Evolutionary conservation across 495 filamentous ascomycete genomes (phyloP), one percentile per base, ranked within the genome.

Genomic region (Chaetomium tenue): DNA sequence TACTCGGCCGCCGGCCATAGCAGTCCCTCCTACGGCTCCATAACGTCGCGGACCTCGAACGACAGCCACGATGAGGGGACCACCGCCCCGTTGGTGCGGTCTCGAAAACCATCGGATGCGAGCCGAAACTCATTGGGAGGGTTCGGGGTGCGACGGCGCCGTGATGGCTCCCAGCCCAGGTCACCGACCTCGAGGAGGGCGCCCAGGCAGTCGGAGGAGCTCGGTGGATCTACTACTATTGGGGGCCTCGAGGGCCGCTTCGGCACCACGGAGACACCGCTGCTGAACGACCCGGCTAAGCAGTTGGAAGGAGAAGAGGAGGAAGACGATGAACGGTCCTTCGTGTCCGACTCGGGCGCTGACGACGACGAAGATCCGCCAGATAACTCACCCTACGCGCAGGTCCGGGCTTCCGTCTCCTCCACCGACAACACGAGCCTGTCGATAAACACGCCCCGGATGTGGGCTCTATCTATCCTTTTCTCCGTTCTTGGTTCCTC

Each of bases 371-470:
- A 83, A 11, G 81, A 87, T 60, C 83, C 83, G 28, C 75, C 79
- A 5, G 85, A 88, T 68, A 86, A 88, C 74, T 88, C 86, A 3
- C 84, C 84, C 33, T 87, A 91, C 74, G 70, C 88, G 11, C 86
- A 90, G 78, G 91, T 93, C 5, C 84, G 91, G 60, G 91, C 91
- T 28, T 90, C 88, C 0, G 90, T 93, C 11, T 80, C 87, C 9
- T 84, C 89, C 5, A 86, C 81, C 16, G 91, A 94, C 72, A 84
- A 94, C 70, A 83, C 81, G 23, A 78, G 82, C 18, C 78, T 91
- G 18, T 93, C 90, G 6, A 91, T 93, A 58, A 93, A 90, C 74
- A 94, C 91, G 2, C 86, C 91, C 20, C 89, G 91, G 42, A 96
- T 94, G 91, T 94, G 91, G 91, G 73, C 82, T 1, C 70, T 94